Evolutionary conservation across 495 filamentous ascomycete species (phyloP), one percentile per base, ranked within the genome.

Genomic region (Elasticomyces elasticus): DNA sequence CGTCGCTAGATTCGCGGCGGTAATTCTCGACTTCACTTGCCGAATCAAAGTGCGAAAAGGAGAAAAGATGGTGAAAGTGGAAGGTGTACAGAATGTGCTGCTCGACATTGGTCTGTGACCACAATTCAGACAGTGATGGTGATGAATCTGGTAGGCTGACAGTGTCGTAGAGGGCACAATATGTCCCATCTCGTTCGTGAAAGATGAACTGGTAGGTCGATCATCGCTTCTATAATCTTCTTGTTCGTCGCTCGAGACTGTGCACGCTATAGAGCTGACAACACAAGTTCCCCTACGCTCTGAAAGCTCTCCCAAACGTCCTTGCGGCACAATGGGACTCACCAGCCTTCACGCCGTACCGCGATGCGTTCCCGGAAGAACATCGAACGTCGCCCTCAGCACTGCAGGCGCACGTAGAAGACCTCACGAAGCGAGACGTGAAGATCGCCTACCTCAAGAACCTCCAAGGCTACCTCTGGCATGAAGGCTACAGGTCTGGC

Each of bases 391-490:
- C 72, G 20, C 76, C 72, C 31, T 65, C 68, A 5, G 73, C 74
- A 27, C 68, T 87, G 44, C 59, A 72, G 40, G 66, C 74, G 0
- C 81, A 85, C 63, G 74, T 85, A 49, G 66, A 74, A 56, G 80
- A 84, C 55, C 76, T 87, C 52, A 81, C 82, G 59, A 67, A 69
- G 49, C 76, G 72, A 49, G 84, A 87, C 61, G 70, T 84, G 50
- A 88, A 88, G 66, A 67, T 79, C 49, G 67, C 79, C 27, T 84
- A 82, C 64, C 73, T 87, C 52, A 88, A 88, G 67, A 73, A 76
- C 56, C 76, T 87, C 49, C 84, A 87, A 70, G 83, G 84, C 59
- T 78, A 84, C 66, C 74, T 88, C 38, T 88, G 82, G 82, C 66
- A 75, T 58, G 69, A 71, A 20, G 84, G 84, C 47, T 88, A 86